Evolutionary conservation across 2,329 filamentous ascomycete genomes (phyloP).

Genomic region (Aureobasidium sp.): DNA sequence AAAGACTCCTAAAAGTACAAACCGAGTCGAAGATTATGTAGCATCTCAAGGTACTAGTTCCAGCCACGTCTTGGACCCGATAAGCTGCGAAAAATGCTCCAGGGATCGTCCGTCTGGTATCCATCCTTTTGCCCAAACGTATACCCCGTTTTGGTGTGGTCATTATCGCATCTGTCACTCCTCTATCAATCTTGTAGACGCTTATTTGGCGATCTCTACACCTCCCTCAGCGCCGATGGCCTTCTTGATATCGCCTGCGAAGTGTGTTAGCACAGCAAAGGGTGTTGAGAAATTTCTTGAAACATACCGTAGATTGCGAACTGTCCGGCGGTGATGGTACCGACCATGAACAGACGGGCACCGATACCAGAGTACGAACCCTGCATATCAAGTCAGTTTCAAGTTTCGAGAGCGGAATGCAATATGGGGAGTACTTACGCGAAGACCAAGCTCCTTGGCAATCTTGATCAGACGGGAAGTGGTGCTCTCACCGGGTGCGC

Average conservation of each 20-base stretch:
- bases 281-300: conserved; percentile 35
- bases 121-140: not conserved
- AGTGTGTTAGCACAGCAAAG: not conserved
- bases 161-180: not conserved
- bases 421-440: conserved; percentile 4
- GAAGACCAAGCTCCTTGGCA: conserved; percentile 71
- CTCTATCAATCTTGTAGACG: not conserved
- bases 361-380: conserved; percentile 77
- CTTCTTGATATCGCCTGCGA: conserved; percentile 21
- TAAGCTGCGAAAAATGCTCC: not conserved
- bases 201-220: conserved; percentile 57
- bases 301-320: conserved; percentile 49
- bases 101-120: not conserved
- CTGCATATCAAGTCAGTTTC: conserved; percentile 27
- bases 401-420: not conserved
- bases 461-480: conserved; percentile 79
- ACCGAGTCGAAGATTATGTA: conserved; percentile 3
- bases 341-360: conserved; percentile 69
- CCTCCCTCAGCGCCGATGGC: conserved; percentile 61
- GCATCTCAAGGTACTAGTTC: not conserved
- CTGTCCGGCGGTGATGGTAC: conserved; percentile 70
- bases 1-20: conserved; percentile 14
- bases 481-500: conserved; percentile 77
- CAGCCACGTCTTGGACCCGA: not conserved
- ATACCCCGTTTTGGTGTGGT: conserved; percentile 1